Percentiles rank a stretch among this genome's conserved stretches.
These are phyloP conservation scores for Pleurotus platypus DNA, from an alignment of 768 basidiomycete species.

Conservation along the genomic window DNA sequence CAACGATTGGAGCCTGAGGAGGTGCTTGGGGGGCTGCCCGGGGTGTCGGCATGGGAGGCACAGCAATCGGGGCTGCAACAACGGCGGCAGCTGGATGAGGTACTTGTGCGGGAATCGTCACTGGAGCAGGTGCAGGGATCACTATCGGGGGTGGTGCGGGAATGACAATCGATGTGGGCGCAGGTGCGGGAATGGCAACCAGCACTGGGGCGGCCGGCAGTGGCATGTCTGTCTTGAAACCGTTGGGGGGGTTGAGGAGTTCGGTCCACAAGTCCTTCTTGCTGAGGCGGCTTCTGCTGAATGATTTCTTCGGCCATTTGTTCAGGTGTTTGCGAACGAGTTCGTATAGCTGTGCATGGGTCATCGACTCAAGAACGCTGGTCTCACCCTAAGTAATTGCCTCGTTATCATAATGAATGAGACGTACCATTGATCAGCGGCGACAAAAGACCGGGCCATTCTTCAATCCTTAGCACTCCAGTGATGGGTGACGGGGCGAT, in stretches of 20 bases:
- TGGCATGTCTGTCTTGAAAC: neutral
- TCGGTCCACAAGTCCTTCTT: neutral
- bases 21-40: neutral
- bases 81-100: neutral
- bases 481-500: too few relatives aligned
- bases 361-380: neutral
- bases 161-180: too few relatives aligned
- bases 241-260: neutral
- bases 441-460: too few relatives aligned
- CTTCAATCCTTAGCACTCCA: too few relatives aligned
- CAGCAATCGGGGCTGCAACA: neutral
- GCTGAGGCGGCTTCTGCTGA: neutral
- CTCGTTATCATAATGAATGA: too few relatives aligned
- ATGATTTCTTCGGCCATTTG: neutral
- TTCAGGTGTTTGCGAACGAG: neutral
- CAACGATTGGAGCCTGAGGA: too few relatives aligned
- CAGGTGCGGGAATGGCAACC: too few relatives aligned
- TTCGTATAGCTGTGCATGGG: neutral
- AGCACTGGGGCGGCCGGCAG: neutral
- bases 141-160: too few relatives aligned
- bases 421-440: too few relatives aligned
- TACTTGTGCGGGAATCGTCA: neutral
- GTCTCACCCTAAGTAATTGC: too few relatives aligned
- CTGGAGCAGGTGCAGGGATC: too few relatives aligned
- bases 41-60: neutral